Evolutionary conservation across 257 asterid genomes (phyloP).

Genomic region (Echium plantagineum): DNA sequence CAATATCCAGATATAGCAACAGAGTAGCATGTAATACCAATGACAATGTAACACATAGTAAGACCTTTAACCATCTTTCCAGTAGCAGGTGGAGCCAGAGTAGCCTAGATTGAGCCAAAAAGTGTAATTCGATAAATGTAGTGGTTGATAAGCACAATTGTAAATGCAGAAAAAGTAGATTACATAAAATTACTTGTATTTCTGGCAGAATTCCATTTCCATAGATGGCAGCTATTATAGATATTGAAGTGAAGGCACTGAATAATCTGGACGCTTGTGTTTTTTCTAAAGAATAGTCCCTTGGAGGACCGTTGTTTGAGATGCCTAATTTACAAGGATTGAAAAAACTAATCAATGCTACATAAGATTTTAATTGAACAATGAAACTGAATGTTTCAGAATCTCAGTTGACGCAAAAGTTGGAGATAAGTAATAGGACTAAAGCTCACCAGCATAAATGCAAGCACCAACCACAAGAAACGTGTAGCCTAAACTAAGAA

Average conservation of each 20-base stretch:
- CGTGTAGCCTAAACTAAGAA: slow-evolving; percentile 76
- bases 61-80: slow-evolving; percentile 98
- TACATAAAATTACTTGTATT: slow-evolving; percentile 46
- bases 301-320: slow-evolving; percentile 57
- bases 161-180: not conserved
- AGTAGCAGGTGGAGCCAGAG: slow-evolving; percentile 88
- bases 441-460: slow-evolving; percentile 49
- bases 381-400: not conserved
- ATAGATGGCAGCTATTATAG: slow-evolving; percentile 87
- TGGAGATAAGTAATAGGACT: not conserved
- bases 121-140: not conserved
- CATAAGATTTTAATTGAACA: not conserved
- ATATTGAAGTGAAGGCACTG: slow-evolving; percentile 79
- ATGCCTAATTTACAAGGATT: slow-evolving; percentile 28
- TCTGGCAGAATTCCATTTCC: slow-evolving; percentile 97
- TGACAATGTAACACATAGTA: slow-evolving; percentile 79
- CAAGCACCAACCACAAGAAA: slow-evolving; percentile 90
- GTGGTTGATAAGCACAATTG: too few relatives aligned
- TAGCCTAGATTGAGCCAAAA: slow-evolving; percentile 44
- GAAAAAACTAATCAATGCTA: not conserved
- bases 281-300: slow-evolving; percentile 65
- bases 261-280: slow-evolving; percentile 46
- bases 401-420: not conserved
- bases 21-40: slow-evolving; percentile 74
- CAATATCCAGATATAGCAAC: slow-evolving; percentile 86